Percentiles rank a stretch among this genome's conserved stretches.
phyloP scores from a whole-genome alignment of 345 rosid species.

The Alliaria petiolata region DNA sequence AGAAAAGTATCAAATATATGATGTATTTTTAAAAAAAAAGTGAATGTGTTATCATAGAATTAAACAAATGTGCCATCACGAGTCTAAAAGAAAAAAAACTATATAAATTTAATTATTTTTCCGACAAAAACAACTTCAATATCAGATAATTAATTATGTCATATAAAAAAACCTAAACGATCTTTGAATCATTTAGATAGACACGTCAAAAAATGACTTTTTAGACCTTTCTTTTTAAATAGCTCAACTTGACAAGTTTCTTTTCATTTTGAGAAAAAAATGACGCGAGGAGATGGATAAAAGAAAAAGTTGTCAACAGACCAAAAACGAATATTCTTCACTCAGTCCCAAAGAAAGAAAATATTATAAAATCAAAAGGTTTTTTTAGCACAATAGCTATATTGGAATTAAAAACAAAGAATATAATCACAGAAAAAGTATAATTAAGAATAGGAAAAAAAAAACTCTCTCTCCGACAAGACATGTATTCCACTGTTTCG shows the following conservation, averaged over 20 bases:
- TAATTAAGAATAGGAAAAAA: not conserved
- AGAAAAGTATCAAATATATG: too few species aligned
- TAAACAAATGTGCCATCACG: too few species aligned
- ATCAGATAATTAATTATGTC: too few species aligned
- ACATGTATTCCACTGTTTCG: constrained; percentile 27
- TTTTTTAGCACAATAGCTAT: too few species aligned
- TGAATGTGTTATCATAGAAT: too few species aligned
- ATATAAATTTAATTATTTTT: not conserved
- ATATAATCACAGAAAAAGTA: too few species aligned
- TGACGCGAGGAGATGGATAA: too few species aligned
- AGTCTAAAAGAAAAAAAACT: not conserved
- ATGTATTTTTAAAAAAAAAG: too few species aligned
- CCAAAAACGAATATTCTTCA: constrained; percentile 25
- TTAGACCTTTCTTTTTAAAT: too few species aligned
- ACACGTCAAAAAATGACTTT: too few species aligned
- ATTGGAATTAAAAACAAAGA: too few species aligned
- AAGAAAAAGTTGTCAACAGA: not conserved
- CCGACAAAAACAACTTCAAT: not conserved
- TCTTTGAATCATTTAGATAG: not conserved
- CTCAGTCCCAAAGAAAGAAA: not conserved
- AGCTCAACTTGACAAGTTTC: not conserved
- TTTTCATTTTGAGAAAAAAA: not conserved
- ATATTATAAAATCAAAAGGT: not conserved
- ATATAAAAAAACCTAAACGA: too few species aligned
- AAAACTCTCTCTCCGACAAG: constrained; percentile 21